Evolutionary conservation across 2,329 filamentous ascomycete genomes (phyloP), one percentile per base, ranked within the genome.

Genomic region (Colletotrichum camelliae): DNA sequence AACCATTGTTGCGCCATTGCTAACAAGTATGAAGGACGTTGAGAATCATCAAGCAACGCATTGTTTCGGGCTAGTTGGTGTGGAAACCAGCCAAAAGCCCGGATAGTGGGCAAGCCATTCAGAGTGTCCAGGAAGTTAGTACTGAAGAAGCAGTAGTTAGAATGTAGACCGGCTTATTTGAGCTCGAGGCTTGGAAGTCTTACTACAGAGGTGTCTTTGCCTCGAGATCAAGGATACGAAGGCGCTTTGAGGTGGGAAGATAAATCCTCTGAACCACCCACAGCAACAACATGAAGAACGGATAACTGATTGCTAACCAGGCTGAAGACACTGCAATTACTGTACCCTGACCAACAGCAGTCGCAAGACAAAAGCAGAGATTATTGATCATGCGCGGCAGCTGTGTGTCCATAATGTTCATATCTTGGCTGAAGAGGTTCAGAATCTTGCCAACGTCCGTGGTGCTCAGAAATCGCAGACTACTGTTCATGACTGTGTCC

Each of bases 191-290:
- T 29, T 58, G 24, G 18, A 18, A 66, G 15, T 77, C 85, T 21
- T 86, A 89, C 82, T 90, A 91, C 0, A 93, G 82, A 88, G 86
- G 86, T 1, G 81, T 80, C 88, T 78, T 93, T 91, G 3, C 89
- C 87, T 93, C 91, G 2, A 93, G 85, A 62, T 93, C 91, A 10
- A 93, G 81, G n/a, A 91, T 85, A 60, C 91, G 87, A 9, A 93
- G 81, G 79, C 93, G 91, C 0, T 91, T 84, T 0, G 91, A 92
- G 0, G 91, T 93, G 0, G 89, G 86, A 2, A 93, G 85, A 77
- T 93, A 93, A 65, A 91, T 86, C 62, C 85, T 88, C 76, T 92
- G 91, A 1, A 93, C 80, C 1, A 84, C 74, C 69, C 87, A 92
- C 1, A 92, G 75, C 1, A 88, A 75, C 0, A 79, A 81, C 8